Evolutionary conservation across 768 basidiomycete species (phyloP).

Genomic region (Austroboletus eburneus): DNA sequence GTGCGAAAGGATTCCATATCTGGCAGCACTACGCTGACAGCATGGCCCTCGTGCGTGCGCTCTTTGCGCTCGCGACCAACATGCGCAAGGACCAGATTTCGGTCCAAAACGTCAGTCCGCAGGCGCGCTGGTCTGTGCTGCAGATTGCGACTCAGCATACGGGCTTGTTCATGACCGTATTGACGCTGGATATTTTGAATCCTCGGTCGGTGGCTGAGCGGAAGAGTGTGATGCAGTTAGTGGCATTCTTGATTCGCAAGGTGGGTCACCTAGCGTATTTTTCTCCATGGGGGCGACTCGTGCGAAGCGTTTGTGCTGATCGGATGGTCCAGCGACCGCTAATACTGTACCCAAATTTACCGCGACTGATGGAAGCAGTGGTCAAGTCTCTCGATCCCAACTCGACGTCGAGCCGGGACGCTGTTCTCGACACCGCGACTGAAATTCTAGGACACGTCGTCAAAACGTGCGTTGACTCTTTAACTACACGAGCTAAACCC

Average conservation of each 20-base stretch:
- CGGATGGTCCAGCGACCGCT: constrained; percentile 66
- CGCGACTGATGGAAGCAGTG: constrained; percentile 87
- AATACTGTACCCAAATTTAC: constrained; percentile 78
- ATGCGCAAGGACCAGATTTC: constrained; percentile 65
- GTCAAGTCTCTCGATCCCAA: constrained; percentile 97
- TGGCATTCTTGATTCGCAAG: constrained; percentile 92
- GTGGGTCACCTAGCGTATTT: constrained; percentile 30
- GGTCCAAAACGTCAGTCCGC: constrained; percentile 63
- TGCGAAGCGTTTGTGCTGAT: neutral
- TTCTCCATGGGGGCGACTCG: neutral
- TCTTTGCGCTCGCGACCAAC: constrained; percentile 78
- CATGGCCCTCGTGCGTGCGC: constrained; percentile 77
- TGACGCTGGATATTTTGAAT: constrained; percentile 84
- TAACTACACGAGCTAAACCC: neutral
- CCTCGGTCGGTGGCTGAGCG: constrained; percentile 72
- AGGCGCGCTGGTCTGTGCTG: constrained; percentile 80
- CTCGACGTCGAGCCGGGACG: constrained; percentile 67
- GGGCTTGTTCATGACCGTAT: constrained; percentile 88
- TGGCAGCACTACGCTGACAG: constrained; percentile 96
- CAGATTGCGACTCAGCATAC: constrained; percentile 83
- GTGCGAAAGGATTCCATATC: constrained; percentile 84
- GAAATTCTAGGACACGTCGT: constrained; percentile 96
- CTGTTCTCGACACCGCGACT: constrained; percentile 86
- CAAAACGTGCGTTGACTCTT: constrained; percentile 57
- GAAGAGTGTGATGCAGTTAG: constrained; percentile 86